Conservation (phyloP, 108 stramenopile genomes). For the Epipyxis sp. region DNA sequence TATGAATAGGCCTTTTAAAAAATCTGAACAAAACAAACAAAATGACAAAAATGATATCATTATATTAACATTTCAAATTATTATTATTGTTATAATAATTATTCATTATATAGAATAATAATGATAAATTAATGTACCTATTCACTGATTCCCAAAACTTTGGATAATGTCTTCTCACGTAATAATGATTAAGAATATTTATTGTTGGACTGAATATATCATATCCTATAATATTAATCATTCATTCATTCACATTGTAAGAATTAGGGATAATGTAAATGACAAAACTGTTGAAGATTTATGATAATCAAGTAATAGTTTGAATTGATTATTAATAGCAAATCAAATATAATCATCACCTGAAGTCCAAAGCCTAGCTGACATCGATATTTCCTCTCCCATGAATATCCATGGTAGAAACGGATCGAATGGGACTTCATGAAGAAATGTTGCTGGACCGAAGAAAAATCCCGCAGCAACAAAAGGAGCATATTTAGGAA, state of each 20-base stretch:
- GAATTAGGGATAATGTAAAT: neutral
- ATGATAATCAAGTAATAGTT: neutral
- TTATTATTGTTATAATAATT: too few species aligned
- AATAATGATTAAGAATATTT: conserved; percentile 79
- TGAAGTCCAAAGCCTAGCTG: conserved; percentile 25
- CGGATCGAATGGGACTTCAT: conserved; percentile 90
- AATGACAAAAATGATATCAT: neutral
- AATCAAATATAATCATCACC: neutral
- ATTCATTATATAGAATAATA: conserved; percentile 23
- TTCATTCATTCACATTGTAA: conserved; percentile 71
- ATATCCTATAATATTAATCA: too few species aligned
- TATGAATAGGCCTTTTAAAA: conserved; percentile 43
- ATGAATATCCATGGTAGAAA: conserved; percentile 90
- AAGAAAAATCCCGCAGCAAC: conserved; percentile 94
- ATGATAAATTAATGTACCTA: conserved; percentile 54
- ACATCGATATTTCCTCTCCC: conserved; percentile 88
- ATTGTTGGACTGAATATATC: conserved; percentile 82
- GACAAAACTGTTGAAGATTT: neutral
- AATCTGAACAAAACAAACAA: too few species aligned
- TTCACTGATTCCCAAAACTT: conserved; percentile 90
- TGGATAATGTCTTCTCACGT: conserved; percentile 80
- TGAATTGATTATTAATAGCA: neutral
- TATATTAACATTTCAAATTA: neutral
- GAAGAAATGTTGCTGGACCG: conserved; percentile 68
- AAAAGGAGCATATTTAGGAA: conserved; percentile 55